These are phyloP conservation scores for Termitomyces sp. DNA, from an alignment of 768 basidiomycete genomes.

Conservation along the genomic window DNA sequence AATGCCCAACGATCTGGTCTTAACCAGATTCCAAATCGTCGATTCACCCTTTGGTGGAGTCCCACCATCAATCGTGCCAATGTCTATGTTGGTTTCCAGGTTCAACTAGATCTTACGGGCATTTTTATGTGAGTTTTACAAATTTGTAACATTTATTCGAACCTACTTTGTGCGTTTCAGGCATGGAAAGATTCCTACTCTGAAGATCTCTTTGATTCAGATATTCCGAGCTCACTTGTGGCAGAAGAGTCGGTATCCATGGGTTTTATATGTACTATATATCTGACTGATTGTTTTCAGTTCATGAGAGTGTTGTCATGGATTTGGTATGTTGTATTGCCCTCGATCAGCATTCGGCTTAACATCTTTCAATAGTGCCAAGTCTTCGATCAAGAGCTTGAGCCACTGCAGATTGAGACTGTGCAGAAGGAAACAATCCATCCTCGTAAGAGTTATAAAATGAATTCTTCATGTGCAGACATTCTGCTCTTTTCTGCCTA, in stretches of 20 bases:
- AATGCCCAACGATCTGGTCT: slow-evolving; percentile 98
- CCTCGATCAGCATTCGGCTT: background rate
- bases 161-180: slow-evolving; percentile 26
- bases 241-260: slow-evolving; percentile 84
- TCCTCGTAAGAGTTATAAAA: slow-evolving; percentile 99
- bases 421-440: slow-evolving; percentile 99
- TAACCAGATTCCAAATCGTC: slow-evolving; percentile 97
- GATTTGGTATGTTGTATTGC: slow-evolving; percentile 50
- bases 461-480: slow-evolving; percentile 99
- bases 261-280: slow-evolving; percentile 14
- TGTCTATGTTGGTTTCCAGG: slow-evolving; percentile 99
- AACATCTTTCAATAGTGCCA: slow-evolving; percentile 57
- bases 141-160: background rate
- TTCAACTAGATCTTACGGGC: slow-evolving; percentile 95
- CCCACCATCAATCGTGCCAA: slow-evolving; percentile 99
- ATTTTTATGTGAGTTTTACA: slow-evolving; percentile 69
- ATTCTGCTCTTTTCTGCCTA: slow-evolving; percentile 95
- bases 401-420: slow-evolving; percentile 97
- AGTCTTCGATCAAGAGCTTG: slow-evolving; percentile 98
- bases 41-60: slow-evolving; percentile 99
- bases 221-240: slow-evolving; percentile 99
- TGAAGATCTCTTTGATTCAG: slow-evolving; percentile 99
- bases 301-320: slow-evolving; percentile 91
- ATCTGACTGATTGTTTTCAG: slow-evolving; percentile 26
- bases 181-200: slow-evolving; percentile 97